Base-by-base conservation (phyloP, 805 yeast species). In the Candida insectalens region DNA sequence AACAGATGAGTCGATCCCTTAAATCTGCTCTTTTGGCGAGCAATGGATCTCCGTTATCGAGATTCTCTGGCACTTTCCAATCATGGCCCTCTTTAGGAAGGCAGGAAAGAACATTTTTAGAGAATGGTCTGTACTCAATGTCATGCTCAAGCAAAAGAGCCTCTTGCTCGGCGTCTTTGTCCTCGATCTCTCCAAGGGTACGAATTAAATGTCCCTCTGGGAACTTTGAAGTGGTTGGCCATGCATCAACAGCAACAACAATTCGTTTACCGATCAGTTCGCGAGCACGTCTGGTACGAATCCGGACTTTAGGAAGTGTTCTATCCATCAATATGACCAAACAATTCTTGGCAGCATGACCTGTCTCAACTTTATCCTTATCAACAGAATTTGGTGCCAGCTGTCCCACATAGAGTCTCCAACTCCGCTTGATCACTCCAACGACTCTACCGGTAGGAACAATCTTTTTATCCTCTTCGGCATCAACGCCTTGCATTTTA, bases 401-500 rank as follows among this genome's bases (percentile, higher is more conserved):
- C 55, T 88, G 96, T 10, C 98, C 98, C 25, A 92, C 98, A 51
- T 88, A 92, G 44, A 78, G 77, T 55, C 98, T 73, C 98, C 98
- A 92, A 40, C 89, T 83, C 58, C 99, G 72, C 59, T 84, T 80
- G 27, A 77, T 63, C 18, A 92, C 71, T 19, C 95, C 94, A 9
- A 92, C 96, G 23, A 92, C 82, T 44, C 75, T 74, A 3, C 94
- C 97, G 0, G 98, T 89, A n/a, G 97, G 98, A 50, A 82, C 87
- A 16, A 79, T 55, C 42, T 70, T 70, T 32, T 53, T 54, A 8
- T 59, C 54, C 16, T 55, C 57, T 3, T 60, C 65, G 9, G 52
- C 55, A 20, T 66, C 57, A 7, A 49, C 44, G 3, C 59, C 46
- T 23, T 77, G 82, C 2, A 78, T 80, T 29, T 57, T 55, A 21